Conservation (phyloP, 345 rosid species). For the Schrenkiella parvula region DNA sequence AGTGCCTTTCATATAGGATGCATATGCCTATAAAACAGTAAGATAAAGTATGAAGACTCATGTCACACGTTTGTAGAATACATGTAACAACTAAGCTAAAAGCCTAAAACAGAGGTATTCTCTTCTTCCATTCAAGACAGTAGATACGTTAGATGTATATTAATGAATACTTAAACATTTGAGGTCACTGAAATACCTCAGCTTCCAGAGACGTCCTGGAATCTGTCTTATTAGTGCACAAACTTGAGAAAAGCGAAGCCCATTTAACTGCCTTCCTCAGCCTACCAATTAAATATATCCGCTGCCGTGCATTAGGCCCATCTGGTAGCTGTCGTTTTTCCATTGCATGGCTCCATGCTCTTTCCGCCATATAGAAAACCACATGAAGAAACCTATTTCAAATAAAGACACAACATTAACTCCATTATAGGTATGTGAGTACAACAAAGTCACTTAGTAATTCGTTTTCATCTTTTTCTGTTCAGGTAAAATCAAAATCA, state of each 20-base stretch:
- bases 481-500: neutral
- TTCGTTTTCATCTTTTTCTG: no score
- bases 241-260: constrained; percentile 73
- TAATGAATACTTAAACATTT: neutral
- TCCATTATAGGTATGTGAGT: neutral
- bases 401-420: neutral
- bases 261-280: constrained; percentile 95
- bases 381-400: constrained; percentile 77
- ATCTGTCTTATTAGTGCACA: constrained; percentile 80
- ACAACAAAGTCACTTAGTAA: neutral
- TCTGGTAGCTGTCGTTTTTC: constrained; percentile 95
- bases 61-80: neutral
- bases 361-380: constrained; percentile 86
- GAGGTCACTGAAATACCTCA: constrained; percentile 52
- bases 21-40: constrained; percentile 71
- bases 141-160: neutral
- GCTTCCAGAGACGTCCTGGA: constrained; percentile 92
- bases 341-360: constrained; percentile 99
- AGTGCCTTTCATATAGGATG: constrained; percentile 95
- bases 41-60: constrained; percentile 13
- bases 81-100: constrained; percentile 3
- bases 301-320: constrained; percentile 89
- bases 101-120: neutral
- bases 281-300: constrained; percentile 86
- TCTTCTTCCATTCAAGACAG: neutral